These are phyloP conservation scores for Setomelanomma holmii DNA, from an alignment of 2,329 filamentous ascomycete genomes.

Conservation along the genomic window DNA sequence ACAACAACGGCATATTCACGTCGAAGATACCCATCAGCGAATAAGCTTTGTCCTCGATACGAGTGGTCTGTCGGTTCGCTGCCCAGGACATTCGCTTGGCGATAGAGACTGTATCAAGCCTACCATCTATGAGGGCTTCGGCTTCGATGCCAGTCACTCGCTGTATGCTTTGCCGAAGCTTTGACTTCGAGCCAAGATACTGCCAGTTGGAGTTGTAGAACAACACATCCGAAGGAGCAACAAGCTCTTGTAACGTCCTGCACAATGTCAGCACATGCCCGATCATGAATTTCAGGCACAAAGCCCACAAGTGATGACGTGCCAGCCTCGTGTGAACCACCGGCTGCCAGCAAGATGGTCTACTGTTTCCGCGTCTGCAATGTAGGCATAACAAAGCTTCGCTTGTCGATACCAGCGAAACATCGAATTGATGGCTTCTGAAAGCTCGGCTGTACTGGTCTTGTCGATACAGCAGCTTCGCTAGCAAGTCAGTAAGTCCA, in stretches of 20 bases:
- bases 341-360: constrained; percentile 11
- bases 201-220: constrained; percentile 17
- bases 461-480: neutral
- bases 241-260: constrained; percentile 24
- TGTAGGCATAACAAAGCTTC: constrained; percentile 10
- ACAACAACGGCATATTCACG: constrained; percentile 34
- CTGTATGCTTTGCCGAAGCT: constrained; percentile 1
- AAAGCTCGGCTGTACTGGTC: constrained; percentile 9
- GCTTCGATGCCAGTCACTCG: constrained; percentile 11
- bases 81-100: constrained; percentile 19
- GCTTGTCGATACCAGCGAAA: constrained; percentile 15
- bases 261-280: too few relatives aligned
- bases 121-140: neutral
- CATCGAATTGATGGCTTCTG: constrained; percentile 28
- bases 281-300: too few relatives aligned
- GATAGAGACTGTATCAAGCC: neutral
- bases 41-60: constrained; percentile 35
- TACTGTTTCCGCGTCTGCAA: neutral
- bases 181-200: constrained; percentile 12
- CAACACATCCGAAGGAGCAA: constrained; percentile 13
- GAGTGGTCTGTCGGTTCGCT: constrained; percentile 10
- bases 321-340: constrained; percentile 22
- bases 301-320: too few relatives aligned
- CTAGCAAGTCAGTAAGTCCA: neutral
- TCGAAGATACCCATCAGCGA: constrained; percentile 36